Evolutionary conservation across 345 rosid genomes (phyloP).

Genomic region (Aquilaria malaccensis): DNA sequence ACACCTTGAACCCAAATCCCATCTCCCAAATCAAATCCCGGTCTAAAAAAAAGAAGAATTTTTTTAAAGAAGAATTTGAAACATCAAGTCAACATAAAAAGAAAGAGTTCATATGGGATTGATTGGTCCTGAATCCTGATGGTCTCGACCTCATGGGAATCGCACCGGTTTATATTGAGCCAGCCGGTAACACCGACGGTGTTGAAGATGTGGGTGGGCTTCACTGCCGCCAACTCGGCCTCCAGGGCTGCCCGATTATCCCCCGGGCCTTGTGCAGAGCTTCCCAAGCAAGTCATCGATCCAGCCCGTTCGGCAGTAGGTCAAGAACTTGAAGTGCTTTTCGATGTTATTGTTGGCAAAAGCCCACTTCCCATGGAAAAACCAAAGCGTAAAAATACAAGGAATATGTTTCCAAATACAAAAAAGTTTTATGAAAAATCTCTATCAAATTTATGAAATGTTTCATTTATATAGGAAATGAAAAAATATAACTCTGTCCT

Average conservation of each 20-base stretch:
- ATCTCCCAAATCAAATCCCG: no score
- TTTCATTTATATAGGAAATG: no score
- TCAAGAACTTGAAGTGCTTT: constrained; percentile 56
- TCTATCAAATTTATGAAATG: no score
- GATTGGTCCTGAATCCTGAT: constrained; percentile 69
- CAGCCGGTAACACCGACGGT: constrained; percentile 95
- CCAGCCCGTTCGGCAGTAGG: constrained; percentile 92
- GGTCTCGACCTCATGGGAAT: constrained; percentile 86
- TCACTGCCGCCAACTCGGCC: constrained; percentile 48
- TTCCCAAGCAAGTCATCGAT: constrained; percentile 82
- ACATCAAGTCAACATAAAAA: no score
- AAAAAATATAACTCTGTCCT: no score
- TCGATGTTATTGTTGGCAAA: constrained; percentile 33
- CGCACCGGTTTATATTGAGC: constrained; percentile 95
- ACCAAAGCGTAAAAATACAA: no score
- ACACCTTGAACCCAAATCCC: no score
- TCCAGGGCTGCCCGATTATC: constrained; percentile 64
- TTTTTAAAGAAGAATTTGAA: no score
- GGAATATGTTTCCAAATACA: no score
- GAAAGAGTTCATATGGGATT: no score
- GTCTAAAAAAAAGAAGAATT: no score
- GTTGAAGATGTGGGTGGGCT: constrained; percentile 83
- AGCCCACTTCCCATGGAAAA: constrained; percentile 29
- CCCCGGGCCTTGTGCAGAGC: constrained; percentile 52
- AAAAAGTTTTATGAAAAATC: no score